phyloP scores from a whole-genome alignment of 805 yeast genomes.

The Metahyphopichia silvanorum region DNA sequence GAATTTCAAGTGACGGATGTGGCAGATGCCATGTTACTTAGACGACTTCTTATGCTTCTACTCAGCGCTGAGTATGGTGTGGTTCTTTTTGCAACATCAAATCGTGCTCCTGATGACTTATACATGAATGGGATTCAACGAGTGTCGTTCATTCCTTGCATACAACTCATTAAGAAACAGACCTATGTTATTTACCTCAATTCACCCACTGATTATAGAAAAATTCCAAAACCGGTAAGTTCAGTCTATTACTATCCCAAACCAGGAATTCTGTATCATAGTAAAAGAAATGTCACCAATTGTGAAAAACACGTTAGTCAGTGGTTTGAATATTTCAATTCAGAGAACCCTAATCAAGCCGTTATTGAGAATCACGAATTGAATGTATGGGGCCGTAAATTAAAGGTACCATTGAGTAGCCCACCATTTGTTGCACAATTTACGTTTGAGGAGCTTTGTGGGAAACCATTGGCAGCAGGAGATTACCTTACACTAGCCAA shows the following conservation, averaged over 20 bases:
- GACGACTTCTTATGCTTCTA: conserved; percentile 68
- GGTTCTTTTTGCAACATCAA: conserved; percentile 88
- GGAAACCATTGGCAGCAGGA: conserved; percentile 85
- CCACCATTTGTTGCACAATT: conserved; percentile 87
- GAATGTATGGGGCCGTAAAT: conserved; percentile 85
- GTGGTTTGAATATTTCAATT: conserved; percentile 82
- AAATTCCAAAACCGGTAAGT: conserved; percentile 77
- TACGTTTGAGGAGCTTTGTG: conserved; percentile 83
- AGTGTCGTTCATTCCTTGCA: conserved; percentile 88
- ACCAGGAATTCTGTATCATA: conserved; percentile 53
- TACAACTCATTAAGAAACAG: conserved; percentile 67
- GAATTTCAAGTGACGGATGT: conserved; percentile 98
- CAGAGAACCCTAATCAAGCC: conserved; percentile 40
- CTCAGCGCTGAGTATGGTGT: conserved; percentile 77
- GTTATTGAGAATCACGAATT: conserved; percentile 23
- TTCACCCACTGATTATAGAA: conserved; percentile 93
- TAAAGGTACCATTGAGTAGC: conserved; percentile 71
- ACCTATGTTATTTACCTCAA: conserved; percentile 77
- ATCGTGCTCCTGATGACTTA: conserved; percentile 90
- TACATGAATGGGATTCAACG: conserved; percentile 94
- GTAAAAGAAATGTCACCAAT: conserved; percentile 46
- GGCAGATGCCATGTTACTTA: conserved; percentile 94
- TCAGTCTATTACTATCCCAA: conserved; percentile 75
- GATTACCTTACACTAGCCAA: conserved; percentile 85
- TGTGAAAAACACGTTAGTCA: conserved; percentile 60